Evolutionary conservation across 805 yeast genomes (phyloP).

Genomic region (Scheffersomyces amazonensis): DNA sequence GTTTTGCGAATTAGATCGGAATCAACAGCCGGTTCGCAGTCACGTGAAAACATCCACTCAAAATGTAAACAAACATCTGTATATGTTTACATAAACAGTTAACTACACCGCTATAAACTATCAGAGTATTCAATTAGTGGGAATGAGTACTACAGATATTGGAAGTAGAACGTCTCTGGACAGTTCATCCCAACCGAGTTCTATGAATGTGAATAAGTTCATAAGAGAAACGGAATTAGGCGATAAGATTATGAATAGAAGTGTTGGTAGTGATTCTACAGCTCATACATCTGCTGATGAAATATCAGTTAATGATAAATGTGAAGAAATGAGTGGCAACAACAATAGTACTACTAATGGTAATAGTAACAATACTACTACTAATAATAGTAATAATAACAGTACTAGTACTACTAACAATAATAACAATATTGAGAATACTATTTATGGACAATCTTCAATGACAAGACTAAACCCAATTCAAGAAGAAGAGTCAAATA

Average conservation of each 20-base stretch:
- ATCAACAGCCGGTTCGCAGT: no score
- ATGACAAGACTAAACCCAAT: conserved; percentile 3
- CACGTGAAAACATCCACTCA: no score
- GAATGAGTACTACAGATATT: no score
- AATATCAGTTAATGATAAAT: no score
- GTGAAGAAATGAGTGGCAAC: neutral
- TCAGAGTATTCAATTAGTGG: no score
- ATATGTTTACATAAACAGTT: no score
- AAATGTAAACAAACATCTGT: no score
- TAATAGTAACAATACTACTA: neutral
- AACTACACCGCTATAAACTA: no score
- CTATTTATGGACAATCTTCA: conserved; percentile 6
- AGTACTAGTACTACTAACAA: neutral
- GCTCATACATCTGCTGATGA: conserved; percentile 12
- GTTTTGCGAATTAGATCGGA: no score
- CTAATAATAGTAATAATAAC: neutral
- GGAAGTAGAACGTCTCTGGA: conserved; percentile 15
- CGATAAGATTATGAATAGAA: conserved; percentile 10
- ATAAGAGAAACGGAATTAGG: conserved; percentile 27
- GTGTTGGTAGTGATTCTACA: conserved; percentile 9
- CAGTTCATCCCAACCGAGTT: conserved; percentile 13
- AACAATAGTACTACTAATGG: neutral
- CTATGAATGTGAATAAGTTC: conserved; percentile 23
- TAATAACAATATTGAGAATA: neutral
- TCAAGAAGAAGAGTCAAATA: neutral